Base-by-base conservation (phyloP, 2,329 filamentous ascomycete genomes). In the Thyridium curvatum region DNA sequence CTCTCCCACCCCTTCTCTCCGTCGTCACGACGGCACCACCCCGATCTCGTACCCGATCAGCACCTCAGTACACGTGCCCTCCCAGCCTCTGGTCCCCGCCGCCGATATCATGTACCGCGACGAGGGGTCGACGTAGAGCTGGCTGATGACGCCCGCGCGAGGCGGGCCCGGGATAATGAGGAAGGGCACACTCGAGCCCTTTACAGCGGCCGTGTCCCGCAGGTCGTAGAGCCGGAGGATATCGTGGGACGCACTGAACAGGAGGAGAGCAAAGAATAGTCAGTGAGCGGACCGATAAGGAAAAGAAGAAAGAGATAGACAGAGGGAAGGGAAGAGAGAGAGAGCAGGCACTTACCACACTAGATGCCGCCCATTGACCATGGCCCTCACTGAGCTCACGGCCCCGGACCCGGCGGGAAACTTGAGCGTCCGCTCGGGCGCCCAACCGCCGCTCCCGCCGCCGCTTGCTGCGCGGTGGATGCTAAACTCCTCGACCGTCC, bases 171-270 rank as follows among this genome's bases (percentile, higher is more conserved):
- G 93, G 17, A 98, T 83, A 48, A 98, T 96, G n/a, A 95, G 74
- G 60, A 97, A 98, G 0, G 93, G 93, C 0, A 94, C 88, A 0
- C 84, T 82, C 0, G 86, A 86, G 55, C 88, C 84, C 52, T 82
- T 86, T 30, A 74, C 69, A 1, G 72, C 64, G 17, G 75, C 71
- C 26, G 77, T 74, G 37, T 85, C 77, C 34, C 79, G 79, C 14
- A 97, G 69, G 55, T 98, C 93, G 58, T 97, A 98, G 1, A 98
- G 74, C 4, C 93, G 79, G 12, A 98, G 73, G 49, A 97, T 97
- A 54, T 97, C 91, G 55, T 94, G 84, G 1, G 86, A 94, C 10
- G 91, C 91, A 60, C 86, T 90, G 41, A n/a, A 12, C 31, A 12
- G 14, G n/a, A 18, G 9, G 33, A 17, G 15, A 12, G 9, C 31